Base-by-base conservation (phyloP, 2,329 filamentous ascomycete genomes). In the Pseudocercospora pini-densiflorae region DNA sequence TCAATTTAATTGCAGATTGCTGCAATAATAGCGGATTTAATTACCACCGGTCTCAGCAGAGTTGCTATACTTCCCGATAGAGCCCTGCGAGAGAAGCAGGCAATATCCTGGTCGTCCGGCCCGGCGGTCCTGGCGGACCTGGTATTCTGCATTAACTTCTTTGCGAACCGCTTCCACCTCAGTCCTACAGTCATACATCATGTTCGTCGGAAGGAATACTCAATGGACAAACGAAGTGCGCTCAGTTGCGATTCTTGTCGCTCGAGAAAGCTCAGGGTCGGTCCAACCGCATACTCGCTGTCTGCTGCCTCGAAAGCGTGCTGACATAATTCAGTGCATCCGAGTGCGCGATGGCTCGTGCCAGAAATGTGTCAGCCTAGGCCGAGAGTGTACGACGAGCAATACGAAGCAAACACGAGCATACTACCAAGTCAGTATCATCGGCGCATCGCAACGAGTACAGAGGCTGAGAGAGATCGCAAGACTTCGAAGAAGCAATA, bases 201-300 rank as follows among this genome's bases (percentile, higher is more conserved):
- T 40, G 14, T 40, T n/a, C 36, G 14, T 40, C 14, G 4, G 31
- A 5, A 40, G 36, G 14, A 16, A 40, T 7, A 14, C 16, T 6
- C 36, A 40, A 55, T 55, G 51, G 51, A 55, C 14, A 55, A 55
- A 27, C 16, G 53, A 55, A 55, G 23, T 16, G 23, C n/a, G 12
- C 27, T 55, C 53, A 33, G 23, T 55, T 29, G 53, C 53, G 51
- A 55, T 27, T 31, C 23, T 29, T 55, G 51, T 31, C 51, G 51
- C 24, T 55, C 51, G 8, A 21, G 24, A 6, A 55, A 55, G 51
- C 51, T 31, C 23, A 16, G 51, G 51, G 51, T 55, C n/a, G 23
- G 24, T 55, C 51, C 3, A 3, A n/a, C 14, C 5, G 14, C 16
- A 6, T 40, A 10, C 2, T 40, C 14, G 36, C 36, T 4, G 5